Conservation (phyloP, 148 eudicot genomes). For the Agrostemma githago region DNA sequence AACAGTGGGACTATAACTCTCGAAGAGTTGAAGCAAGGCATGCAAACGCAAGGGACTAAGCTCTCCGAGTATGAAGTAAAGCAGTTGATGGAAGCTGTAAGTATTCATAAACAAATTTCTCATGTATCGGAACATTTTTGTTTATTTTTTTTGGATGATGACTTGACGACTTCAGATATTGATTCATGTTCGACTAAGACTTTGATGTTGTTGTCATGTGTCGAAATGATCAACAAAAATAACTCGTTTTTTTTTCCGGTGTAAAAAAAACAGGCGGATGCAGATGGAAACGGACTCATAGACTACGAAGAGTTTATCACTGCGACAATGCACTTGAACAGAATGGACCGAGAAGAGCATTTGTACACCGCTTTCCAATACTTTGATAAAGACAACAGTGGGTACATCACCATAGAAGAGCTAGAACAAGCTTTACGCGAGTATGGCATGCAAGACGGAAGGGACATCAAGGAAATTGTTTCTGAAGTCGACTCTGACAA, state of each 20-base stretch:
- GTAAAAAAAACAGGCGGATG: constrained; percentile 64
- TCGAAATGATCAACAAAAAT: no score
- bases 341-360: constrained; percentile 97
- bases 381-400: constrained; percentile 95
- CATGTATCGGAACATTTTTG: background rate
- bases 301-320: constrained; percentile 98
- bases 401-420: constrained; percentile 92
- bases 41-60: constrained; percentile 32
- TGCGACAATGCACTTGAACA: constrained; percentile 96
- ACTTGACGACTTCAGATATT: no score
- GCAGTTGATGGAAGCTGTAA: constrained; percentile 37
- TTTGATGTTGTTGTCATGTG: no score
- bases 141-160: no score
- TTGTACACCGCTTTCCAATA: constrained; percentile 95
- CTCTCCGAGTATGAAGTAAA: constrained; percentile 32
- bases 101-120: background rate
- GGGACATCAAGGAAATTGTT: constrained; percentile 82
- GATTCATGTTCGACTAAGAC: no score
- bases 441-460: constrained; percentile 67
- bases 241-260: constrained; percentile 1
- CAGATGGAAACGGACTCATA: constrained; percentile 94
- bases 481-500: constrained; percentile 80
- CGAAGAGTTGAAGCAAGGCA: constrained; percentile 33
- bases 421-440: constrained; percentile 86
- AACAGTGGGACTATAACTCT: constrained; percentile 36